A percentile compares a stretch with the other conserved stretches of the same genome.
Conservation (phyloP, 108 stramenopile genomes). For the Nannochloropsis gaditana region DNA sequence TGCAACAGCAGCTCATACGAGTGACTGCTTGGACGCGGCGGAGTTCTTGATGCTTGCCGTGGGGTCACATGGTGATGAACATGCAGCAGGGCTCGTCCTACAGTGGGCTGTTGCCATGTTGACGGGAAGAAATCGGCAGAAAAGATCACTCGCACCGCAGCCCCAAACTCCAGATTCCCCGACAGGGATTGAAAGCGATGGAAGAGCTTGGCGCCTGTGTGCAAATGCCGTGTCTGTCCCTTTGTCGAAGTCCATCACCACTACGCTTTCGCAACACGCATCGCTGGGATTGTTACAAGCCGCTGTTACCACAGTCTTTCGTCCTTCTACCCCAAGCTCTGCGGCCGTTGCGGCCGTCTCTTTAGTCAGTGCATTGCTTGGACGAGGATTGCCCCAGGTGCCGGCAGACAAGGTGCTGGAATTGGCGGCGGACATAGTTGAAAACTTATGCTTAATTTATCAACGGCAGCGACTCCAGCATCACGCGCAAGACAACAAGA, state of each 20-base stretch:
- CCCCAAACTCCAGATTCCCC: not conserved
- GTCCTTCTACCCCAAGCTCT: not conserved
- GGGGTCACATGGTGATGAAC: not conserved
- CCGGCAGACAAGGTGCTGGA: not conserved
- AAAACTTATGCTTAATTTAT: not conserved
- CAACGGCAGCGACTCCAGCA: not conserved
- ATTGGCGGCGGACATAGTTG: not conserved
- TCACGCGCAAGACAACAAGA: not conserved
- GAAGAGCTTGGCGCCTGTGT: not conserved
- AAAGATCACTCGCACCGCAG: not conserved
- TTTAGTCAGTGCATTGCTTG: not conserved
- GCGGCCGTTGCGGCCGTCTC: not conserved
- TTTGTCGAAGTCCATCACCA: not conserved
- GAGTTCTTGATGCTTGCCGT: not conserved
- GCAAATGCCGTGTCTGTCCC: not conserved
- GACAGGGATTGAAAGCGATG: not conserved
- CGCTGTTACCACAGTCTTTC: slow-evolving; percentile 15
- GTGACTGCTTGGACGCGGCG: not conserved
- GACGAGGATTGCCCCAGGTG: not conserved
- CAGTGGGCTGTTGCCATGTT: not conserved
- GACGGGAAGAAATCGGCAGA: not conserved
- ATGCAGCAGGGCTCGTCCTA: not conserved
- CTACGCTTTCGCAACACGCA: not conserved
- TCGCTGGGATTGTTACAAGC: not conserved
- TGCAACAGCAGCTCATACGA: not conserved